phyloP scores from a whole-genome alignment of 306 rosid genomes.

The Acacia acuminata region DNA sequence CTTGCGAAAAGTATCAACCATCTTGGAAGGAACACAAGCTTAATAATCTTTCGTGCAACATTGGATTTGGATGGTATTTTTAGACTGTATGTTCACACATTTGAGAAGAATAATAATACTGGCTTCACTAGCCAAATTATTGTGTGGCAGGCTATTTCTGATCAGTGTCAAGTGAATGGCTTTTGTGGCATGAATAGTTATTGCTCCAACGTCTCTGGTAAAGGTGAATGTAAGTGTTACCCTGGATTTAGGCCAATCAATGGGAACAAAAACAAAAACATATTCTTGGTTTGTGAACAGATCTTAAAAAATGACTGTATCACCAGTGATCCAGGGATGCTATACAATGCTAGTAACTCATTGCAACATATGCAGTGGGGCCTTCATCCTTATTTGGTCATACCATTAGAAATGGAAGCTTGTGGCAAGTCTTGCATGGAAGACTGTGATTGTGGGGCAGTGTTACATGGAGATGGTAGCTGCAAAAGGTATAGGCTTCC shows the following conservation, averaged over 20 bases:
- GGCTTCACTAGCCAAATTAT: not conserved
- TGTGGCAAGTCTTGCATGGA: slow-evolving; percentile 31
- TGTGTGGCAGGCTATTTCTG: slow-evolving; percentile 17
- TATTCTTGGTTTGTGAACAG: slow-evolving; percentile 23
- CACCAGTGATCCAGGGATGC: not conserved
- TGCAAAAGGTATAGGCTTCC: not conserved
- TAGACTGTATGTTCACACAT: slow-evolving; percentile 40
- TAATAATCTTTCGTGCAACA: slow-evolving; percentile 37
- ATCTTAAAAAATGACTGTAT: slow-evolving; percentile 19
- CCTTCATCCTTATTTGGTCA: slow-evolving; percentile 6
- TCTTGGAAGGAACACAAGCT: not conserved
- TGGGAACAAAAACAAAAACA: no score
- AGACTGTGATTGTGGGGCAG: slow-evolving; percentile 43
- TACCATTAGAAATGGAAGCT: not conserved
- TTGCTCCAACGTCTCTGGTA: not conserved
- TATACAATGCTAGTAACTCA: not conserved
- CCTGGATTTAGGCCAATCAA: slow-evolving; percentile 34
- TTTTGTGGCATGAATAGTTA: slow-evolving; percentile 45
- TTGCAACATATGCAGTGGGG: not conserved
- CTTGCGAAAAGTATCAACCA: not conserved
- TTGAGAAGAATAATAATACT: not conserved
- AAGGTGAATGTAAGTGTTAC: slow-evolving; percentile 28
- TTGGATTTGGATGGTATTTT: slow-evolving; percentile 37
- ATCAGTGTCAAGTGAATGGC: slow-evolving; percentile 32
- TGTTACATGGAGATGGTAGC: not conserved